Base-by-base conservation (phyloP, 345 rosid species). In the Barbarea vulgaris region DNA sequence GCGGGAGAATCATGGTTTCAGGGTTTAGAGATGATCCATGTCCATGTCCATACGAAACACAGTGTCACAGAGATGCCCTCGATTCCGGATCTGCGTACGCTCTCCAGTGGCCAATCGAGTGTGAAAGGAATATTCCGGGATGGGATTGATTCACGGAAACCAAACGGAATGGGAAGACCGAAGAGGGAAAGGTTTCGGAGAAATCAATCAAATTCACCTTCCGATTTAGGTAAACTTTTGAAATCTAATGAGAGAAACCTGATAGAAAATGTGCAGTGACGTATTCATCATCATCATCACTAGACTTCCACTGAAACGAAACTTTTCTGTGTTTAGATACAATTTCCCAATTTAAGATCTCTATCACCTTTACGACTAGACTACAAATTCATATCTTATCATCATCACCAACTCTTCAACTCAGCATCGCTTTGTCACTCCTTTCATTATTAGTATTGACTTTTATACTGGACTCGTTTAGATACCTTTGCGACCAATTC, bases 251-350 rank as follows among this genome's bases (percentile, higher is more conserved):
- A 54, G 54, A 27, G 4, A 2, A 28, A 64, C 69, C n/a, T 65
- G 52, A 21, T 47, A 13, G 33, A 24, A 67, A 37, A 6, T 36
- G 21, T 11, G n/a, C 68, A 24, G 9, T 27, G 41, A 61, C 58
- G 30, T 72, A 10, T n/a, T 53, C 36, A 4, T 60, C 66, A 36
- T 34, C 67, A 56, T 48, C 79, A 57, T 48, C 79, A 50, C 46
- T 57, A 67, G 17, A 33, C 33, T 44, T 41, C 48, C 48, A 31
- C 3, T 21, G 3, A 22, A 54, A 30, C 15, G 34, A 50, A 41
- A 21, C 17, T 50, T 31, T 52, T 64, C 37, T 44, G 25, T 1
- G n/a, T 41, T 11, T 55, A 31, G 57, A 22, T 55, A 4, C 57
- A 22, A 9, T 21, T 54, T 64, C 5, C 3, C 33, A 41, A 0